Conservation (phyloP, 1,284 basidiomycete genomes). For the Clitocybe nebularis region DNA sequence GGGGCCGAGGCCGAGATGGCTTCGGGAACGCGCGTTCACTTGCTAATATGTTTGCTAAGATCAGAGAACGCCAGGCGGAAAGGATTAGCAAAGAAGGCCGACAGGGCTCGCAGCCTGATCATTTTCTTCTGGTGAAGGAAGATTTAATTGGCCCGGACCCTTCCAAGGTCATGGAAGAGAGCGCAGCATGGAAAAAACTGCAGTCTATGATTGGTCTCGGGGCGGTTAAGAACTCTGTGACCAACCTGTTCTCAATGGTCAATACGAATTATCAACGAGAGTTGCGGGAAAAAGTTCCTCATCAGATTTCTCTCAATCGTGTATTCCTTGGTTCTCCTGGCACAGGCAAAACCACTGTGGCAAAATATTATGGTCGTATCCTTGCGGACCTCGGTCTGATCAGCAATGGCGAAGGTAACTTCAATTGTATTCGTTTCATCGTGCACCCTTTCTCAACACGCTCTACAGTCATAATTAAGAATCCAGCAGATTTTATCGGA, state of each 20-base stretch:
- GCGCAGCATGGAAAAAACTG: slow-evolving; percentile 49
- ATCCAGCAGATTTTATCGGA: slow-evolving; percentile 63
- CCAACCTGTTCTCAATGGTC: slow-evolving; percentile 42
- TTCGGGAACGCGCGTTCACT: slow-evolving; percentile 66
- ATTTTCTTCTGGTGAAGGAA: slow-evolving; percentile 45
- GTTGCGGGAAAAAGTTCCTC: slow-evolving; percentile 46
- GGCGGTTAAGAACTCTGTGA: slow-evolving; percentile 52
- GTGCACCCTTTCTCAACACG: no score
- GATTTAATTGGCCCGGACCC: slow-evolving; percentile 66
- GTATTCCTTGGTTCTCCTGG: slow-evolving; percentile 63
- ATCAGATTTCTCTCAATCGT: slow-evolving; percentile 54
- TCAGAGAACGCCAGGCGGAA: slow-evolving; percentile 48
- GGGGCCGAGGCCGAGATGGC: slow-evolving; percentile 49
- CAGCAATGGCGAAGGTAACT: slow-evolving; percentile 62
- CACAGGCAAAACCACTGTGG: slow-evolving; percentile 67
- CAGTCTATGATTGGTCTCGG: slow-evolving; percentile 50
- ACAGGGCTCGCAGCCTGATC: slow-evolving; percentile 36
- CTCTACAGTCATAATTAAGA: slow-evolving; percentile 54
- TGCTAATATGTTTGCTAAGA: slow-evolving; percentile 41
- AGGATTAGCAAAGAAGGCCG: slow-evolving; percentile 39
- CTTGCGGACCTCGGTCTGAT: slow-evolving; percentile 55
- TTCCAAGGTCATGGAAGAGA: slow-evolving; percentile 40
- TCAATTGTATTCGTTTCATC: slow-evolving; percentile 2
- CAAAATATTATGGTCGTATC: slow-evolving; percentile 58
- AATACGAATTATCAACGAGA: slow-evolving; percentile 57